Evolutionary conservation across 2,329 filamentous ascomycete genomes (phyloP), one percentile per base, ranked within the genome.

Genomic region (Rutstroemia sp.): DNA sequence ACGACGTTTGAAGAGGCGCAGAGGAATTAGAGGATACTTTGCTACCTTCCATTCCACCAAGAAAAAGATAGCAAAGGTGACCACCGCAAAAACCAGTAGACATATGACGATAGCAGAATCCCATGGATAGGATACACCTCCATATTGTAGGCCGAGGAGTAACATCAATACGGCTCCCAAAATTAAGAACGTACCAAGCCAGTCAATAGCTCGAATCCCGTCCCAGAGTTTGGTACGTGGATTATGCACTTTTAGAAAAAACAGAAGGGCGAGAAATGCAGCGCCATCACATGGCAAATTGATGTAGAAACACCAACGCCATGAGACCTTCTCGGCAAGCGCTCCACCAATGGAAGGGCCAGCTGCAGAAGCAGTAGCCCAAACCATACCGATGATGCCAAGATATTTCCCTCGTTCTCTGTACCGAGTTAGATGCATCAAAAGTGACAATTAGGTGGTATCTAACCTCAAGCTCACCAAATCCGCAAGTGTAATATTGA

Each of bases 121-220:
- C 90, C 90, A 95, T 9, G 34, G 84, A 60, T 81, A 82, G 38
- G 77, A 76, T 48, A 88, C 80, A 49, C 89, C 90, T 52, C 90
- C 91, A 60, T 92, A 88, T 64, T 95, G 85, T 7, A 95, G 80
- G 1, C 89, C 91, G 46, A 95, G 82, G 4, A 95, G 80, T 62
- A 95, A 76, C 86, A 95, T 91, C 37, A 94, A 75, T 0, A 87
- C 90, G 17, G 86, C 87, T 45, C 84, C 86, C 23, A 92, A 79
- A 67, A 95, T 82, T 27, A 54, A 58, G 14, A 85, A 48, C 0
- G 79, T 82, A 0, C 87, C 87, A 10, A 74, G 60, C 78, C 78
- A 81, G 61, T 81, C 78, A 21, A 81, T 72, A 0, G 80, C 81
- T 58, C 78, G 79, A 8, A 88, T 70, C 0, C 85, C 85, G 38